A percentile compares a stretch with the other conserved stretches of the same genome.
Conservation (phyloP, 371 early-diverging fungal genomes). For the Mucor piriformis region DNA sequence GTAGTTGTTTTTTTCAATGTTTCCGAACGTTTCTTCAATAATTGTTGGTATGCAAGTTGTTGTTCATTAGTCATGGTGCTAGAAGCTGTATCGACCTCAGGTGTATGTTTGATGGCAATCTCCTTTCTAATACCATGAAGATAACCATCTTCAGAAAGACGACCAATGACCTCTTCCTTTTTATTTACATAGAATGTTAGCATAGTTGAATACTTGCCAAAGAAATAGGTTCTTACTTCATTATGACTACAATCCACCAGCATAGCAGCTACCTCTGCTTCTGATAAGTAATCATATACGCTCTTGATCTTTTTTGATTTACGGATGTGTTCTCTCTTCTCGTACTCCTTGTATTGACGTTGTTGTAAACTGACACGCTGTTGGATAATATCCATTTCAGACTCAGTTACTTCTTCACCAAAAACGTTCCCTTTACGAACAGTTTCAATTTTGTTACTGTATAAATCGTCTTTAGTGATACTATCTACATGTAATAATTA, state of each 20-base stretch:
- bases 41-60: conserved; percentile 78
- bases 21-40: conserved; percentile 80
- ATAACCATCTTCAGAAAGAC: conserved; percentile 74
- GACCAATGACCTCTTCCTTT: conserved; percentile 73
- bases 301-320: conserved; percentile 72
- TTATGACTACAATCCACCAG: conserved; percentile 77
- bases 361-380: conserved; percentile 88
- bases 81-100: conserved; percentile 32
- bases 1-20: conserved; percentile 79
- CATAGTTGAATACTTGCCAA: neutral
- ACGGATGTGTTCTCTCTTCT: conserved; percentile 70
- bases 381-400: conserved; percentile 84
- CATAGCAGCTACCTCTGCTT: conserved; percentile 83
- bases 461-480: neutral
- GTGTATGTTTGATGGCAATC: conserved; percentile 65
- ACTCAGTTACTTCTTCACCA: conserved; percentile 82
- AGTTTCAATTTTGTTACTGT: conserved; percentile 76
- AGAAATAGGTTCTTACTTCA: conserved; percentile 50
- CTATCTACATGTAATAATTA: neutral
- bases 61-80: conserved; percentile 76
- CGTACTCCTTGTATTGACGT: conserved; percentile 79
- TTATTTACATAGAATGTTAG: neutral
- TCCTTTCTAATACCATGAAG: conserved; percentile 68
- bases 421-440: conserved; percentile 87
- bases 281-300: conserved; percentile 73